A percentile compares a stretch with the other conserved stretches of the same genome.
Evolutionary conservation across 1,139 yeast species (phyloP).

Genomic region (Candida albicans): DNA sequence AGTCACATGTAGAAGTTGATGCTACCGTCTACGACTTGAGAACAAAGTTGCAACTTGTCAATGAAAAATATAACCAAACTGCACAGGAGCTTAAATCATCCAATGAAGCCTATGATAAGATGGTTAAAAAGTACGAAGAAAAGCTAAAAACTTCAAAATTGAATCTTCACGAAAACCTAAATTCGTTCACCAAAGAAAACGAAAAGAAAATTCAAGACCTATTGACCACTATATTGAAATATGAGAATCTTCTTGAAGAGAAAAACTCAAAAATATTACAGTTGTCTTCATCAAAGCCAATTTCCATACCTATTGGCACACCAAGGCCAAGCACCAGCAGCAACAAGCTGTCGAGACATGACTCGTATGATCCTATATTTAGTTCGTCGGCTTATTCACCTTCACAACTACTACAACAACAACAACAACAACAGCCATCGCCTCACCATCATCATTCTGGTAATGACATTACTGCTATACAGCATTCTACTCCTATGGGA

Average conservation of each 20-base stretch:
- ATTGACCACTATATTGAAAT: slow-evolving; percentile 28
- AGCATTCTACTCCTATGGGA: slow-evolving; percentile 4
- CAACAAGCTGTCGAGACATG: slow-evolving; percentile 7
- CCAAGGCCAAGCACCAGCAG: slow-evolving; percentile 5
- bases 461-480: slow-evolving; percentile 10
- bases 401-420: background rate
- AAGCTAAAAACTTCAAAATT: slow-evolving; percentile 26
- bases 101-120: slow-evolving; percentile 18
- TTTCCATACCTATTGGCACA: slow-evolving; percentile 33
- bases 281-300: slow-evolving; percentile 43
- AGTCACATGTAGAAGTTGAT: background rate
- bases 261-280: slow-evolving; percentile 38
- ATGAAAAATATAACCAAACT: slow-evolving; percentile 21
- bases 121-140: slow-evolving; percentile 23
- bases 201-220: slow-evolving; percentile 37
- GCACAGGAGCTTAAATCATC: slow-evolving; percentile 18
- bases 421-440: background rate
- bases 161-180: slow-evolving; percentile 26
- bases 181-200: slow-evolving; percentile 22
- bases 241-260: slow-evolving; percentile 39
- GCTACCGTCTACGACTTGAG: slow-evolving; percentile 18
- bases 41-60: slow-evolving; percentile 20
- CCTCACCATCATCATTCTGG: background rate
- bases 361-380: slow-evolving; percentile 11
- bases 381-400: slow-evolving; percentile 10